Evolutionary conservation across 116 monocot species (phyloP).

Genomic region (Iris pallida): DNA sequence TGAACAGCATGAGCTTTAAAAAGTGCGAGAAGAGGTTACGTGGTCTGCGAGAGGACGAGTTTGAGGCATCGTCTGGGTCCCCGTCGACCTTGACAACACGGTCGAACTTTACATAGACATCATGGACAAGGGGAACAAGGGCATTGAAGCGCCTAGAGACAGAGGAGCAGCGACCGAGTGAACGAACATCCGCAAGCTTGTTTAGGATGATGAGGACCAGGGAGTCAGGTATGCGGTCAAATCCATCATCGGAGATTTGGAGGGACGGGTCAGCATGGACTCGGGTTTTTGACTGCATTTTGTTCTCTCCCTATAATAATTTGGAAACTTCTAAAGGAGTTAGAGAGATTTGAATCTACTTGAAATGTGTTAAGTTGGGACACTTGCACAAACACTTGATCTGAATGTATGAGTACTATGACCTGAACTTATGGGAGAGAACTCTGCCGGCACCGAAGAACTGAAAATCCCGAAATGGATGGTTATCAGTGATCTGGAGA

Average conservation of each 20-base stretch:
- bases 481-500: too few relatives aligned
- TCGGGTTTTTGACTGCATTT: constrained; percentile 50
- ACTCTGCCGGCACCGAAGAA: too few relatives aligned
- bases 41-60: constrained; percentile 40
- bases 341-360: too few relatives aligned
- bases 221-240: constrained; percentile 66
- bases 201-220: constrained; percentile 60
- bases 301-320: neutral
- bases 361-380: too few relatives aligned
- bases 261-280: constrained; percentile 38
- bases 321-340: too few relatives aligned
- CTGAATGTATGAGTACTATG: too few relatives aligned
- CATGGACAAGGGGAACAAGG: constrained; percentile 61
- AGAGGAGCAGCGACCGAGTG: constrained; percentile 62
- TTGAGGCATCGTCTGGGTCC: constrained; percentile 50
- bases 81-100: constrained; percentile 68
- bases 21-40: constrained; percentile 64
- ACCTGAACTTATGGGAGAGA: too few relatives aligned
- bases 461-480: too few relatives aligned
- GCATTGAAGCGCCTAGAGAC: constrained; percentile 61
- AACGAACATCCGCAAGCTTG: constrained; percentile 62
- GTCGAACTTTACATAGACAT: constrained; percentile 67
- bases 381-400: too few relatives aligned
- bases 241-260: constrained; percentile 25
- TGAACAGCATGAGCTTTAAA: constrained; percentile 56